Percentiles rank a stretch among this genome's conserved stretches.
Conservation (phyloP, 805 yeast species). For the Candida silvicultrix region DNA sequence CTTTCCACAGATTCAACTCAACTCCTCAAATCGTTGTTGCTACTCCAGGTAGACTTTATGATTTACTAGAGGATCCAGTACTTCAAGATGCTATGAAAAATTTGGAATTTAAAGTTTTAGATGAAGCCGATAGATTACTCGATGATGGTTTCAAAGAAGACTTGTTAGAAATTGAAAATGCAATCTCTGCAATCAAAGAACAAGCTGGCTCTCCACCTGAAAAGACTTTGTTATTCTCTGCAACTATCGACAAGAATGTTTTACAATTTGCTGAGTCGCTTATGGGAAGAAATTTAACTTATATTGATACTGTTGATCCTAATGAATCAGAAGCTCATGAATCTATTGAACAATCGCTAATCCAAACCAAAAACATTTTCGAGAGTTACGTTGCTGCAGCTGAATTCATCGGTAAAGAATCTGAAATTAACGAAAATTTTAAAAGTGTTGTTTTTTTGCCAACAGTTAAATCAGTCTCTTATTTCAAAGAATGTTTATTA, state of each 20-base stretch:
- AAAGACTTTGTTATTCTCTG: conserved; percentile 77
- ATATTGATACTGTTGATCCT: conserved; percentile 67
- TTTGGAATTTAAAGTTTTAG: conserved; percentile 65
- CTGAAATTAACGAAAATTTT: conserved; percentile 37
- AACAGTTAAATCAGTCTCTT: conserved; percentile 59
- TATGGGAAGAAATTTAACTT: conserved; percentile 50
- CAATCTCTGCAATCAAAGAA: conserved; percentile 32
- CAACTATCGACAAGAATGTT: conserved; percentile 74
- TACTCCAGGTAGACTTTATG: conserved; percentile 84
- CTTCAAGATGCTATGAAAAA: conserved; percentile 40
- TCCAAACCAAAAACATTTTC: conserved; percentile 45
- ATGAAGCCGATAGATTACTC: conserved; percentile 86
- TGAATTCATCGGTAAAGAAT: conserved; percentile 36
- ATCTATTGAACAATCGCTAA: conserved; percentile 63
- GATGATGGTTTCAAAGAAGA: conserved; percentile 75
- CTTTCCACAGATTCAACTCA: conserved; percentile 23
- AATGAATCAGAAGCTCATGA: conserved; percentile 76
- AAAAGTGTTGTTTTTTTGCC: conserved; percentile 84
- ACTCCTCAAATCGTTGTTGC: conserved; percentile 67
- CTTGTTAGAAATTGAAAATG: conserved; percentile 49
- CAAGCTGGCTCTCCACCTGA: conserved; percentile 24
- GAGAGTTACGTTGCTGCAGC: conserved; percentile 57
- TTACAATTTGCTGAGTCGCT: conserved; percentile 54
- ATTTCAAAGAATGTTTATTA: conserved; percentile 29
- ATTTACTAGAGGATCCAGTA: conserved; percentile 43